A percentile compares a stretch with the other conserved stretches of the same genome.
Conservation (phyloP, 2,329 filamentous ascomycete genomes). For the Fusarium veterinarium region DNA sequence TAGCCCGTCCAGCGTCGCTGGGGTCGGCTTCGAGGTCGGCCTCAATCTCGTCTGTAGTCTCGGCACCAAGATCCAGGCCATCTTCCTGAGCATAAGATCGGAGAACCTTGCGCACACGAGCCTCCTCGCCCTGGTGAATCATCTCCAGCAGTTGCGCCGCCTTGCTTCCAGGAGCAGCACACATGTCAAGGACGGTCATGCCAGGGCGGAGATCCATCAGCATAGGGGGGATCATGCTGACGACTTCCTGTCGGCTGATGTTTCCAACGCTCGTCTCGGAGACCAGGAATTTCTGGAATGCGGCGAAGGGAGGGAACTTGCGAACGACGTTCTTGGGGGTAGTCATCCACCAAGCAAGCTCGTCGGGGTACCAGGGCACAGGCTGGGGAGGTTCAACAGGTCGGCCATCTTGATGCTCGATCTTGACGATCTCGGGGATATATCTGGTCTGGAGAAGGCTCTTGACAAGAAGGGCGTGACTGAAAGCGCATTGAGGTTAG, state of each 20-base stretch:
- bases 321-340: constrained; percentile 96
- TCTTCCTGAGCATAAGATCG: constrained; percentile 71
- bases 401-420: constrained; percentile 84
- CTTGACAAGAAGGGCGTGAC: constrained; percentile 92
- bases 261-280: constrained; percentile 97
- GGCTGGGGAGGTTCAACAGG: constrained; percentile 83
- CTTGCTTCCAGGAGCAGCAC: constrained; percentile 96
- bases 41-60: constrained; percentile 60
- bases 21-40: constrained; percentile 68
- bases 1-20: constrained; percentile 85
- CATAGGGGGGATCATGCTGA: constrained; percentile 98
- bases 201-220: constrained; percentile 91
- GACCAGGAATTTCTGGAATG: constrained; percentile 97
- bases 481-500: constrained; percentile 49
- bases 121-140: constrained; percentile 92
- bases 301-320: constrained; percentile 91
- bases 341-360: constrained; percentile 97
- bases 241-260: constrained; percentile 96
- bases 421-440: constrained; percentile 88
- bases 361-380: constrained; percentile 93
- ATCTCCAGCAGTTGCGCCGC: constrained; percentile 95
- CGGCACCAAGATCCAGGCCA: constrained; percentile 62
- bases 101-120: constrained; percentile 79
- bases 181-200: constrained; percentile 95
- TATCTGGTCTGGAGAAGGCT: constrained; percentile 88